Evolutionary conservation across 805 yeast species (phyloP).

Genomic region (Ogataea methylovora): DNA sequence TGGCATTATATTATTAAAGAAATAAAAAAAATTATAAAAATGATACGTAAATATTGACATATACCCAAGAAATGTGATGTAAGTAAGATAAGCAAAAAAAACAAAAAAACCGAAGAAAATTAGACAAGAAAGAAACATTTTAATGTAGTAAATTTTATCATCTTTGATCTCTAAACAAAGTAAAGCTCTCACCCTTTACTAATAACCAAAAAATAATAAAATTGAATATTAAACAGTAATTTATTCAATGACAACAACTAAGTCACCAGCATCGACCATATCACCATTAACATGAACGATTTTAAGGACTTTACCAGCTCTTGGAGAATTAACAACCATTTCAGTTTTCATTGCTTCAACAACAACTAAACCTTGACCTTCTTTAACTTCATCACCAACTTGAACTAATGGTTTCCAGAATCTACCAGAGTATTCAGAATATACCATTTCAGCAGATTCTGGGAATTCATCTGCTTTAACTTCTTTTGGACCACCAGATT

Average conservation of each 20-base stretch:
- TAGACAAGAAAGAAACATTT: not conserved
- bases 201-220: not conserved
- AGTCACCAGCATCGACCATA: conserved; percentile 94
- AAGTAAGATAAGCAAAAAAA: not conserved
- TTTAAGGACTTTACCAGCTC: conserved; percentile 63
- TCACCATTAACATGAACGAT: conserved; percentile 81
- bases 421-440: conserved; percentile 94
- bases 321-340: conserved; percentile 76
- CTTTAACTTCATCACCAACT: conserved; percentile 67
- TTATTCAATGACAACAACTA: conserved; percentile 73
- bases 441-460: conserved; percentile 76
- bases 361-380: conserved; percentile 76
- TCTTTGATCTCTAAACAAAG: too few species aligned
- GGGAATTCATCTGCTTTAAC: conserved; percentile 51
- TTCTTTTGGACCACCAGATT: conserved; percentile 38
- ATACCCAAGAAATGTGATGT: not conserved
- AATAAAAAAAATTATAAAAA: not conserved
- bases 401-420: conserved; percentile 88
- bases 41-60: not conserved
- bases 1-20: not conserved
- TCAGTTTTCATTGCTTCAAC: conserved; percentile 99
- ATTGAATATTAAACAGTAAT: not conserved
- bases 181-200: conserved; percentile 6
- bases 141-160: too few species aligned
- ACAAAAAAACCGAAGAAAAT: not conserved